Base-by-base conservation (phyloP, 225 moss, liverwort and hornwort genomes). In the Rhytidiadelphus loreus region DNA sequence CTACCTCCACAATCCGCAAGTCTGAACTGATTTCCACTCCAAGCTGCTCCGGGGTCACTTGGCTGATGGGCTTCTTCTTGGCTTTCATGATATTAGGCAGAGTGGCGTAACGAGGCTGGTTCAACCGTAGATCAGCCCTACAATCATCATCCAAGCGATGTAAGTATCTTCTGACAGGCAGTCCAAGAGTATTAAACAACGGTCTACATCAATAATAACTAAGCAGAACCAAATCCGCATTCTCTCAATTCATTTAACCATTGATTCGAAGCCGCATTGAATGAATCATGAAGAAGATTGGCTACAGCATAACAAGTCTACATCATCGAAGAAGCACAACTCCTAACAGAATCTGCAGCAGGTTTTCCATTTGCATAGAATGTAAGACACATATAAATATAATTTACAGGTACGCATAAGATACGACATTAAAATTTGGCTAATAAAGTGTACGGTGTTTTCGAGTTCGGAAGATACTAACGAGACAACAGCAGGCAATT, bases 51-150 rank as follows among this genome's bases (percentile, higher is more conserved):
- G 98, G 97, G 2, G 97, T 99, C 81, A 96, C 87, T 83, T 96
- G 95, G 41, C 85, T 91, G 81, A 97, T 99, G 25, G 93, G 86
- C 84, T 99, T 99, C 94, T 97, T 99, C 91, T 99, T 99, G 32
- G 98, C 98, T 88, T 94, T 97, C 96, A 99, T 97, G 57, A 99
- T 99, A 87, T 99, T 97, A 14, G 98, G 98, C 88, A 99, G 89
- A 41, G 98, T 97, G 20, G 98, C 98, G 88, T 99, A 99, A 50
- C 98, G 96, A 46, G 98, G 98, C 75, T 96, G 92, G 89, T 99
- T 99, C 87, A 99, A 91, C 53, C 97, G 93, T 12, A 99, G 92
- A 91, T 99, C 98, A 78, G 96, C 95, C 80, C 96, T 96, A 87
- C 77, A 86, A 79, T 64, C 70, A 86, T 29, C 24, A 84, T 58